A percentile compares a stretch with the other conserved stretches of the same genome.
Evolutionary conservation across 169 alveolate genomes (phyloP).

Genomic region (Cryptosporidium meleagridis): DNA sequence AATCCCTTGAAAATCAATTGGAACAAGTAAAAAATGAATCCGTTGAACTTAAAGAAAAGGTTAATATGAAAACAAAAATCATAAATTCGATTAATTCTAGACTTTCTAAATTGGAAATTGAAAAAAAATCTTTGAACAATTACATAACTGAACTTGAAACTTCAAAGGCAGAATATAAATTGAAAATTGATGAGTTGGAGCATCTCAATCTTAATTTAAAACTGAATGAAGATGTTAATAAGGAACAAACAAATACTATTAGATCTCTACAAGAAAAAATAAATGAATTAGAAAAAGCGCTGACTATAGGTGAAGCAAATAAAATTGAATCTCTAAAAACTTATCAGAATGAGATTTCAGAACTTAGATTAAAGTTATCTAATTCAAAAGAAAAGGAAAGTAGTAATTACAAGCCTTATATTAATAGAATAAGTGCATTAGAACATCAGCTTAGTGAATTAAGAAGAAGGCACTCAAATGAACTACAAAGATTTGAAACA

Average conservation of each 20-base stretch:
- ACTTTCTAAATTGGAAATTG: constrained; percentile 27
- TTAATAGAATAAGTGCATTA: constrained; percentile 28
- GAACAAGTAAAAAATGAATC: constrained; percentile 14
- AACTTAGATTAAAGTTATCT: constrained; percentile 21
- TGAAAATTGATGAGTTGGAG: constrained; percentile 15
- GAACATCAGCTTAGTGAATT: constrained; percentile 52
- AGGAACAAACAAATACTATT: constrained; percentile 10
- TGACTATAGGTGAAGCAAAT: constrained; percentile 9
- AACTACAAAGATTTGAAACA: constrained; percentile 32
- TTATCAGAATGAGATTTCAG: constrained; percentile 48
- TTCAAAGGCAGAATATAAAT: background rate
- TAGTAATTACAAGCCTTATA: constrained; percentile 26
- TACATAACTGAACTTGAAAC: constrained; percentile 8
- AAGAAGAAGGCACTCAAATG: constrained; percentile 47
- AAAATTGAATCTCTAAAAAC: constrained; percentile 24
- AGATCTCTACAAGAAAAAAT: constrained; percentile 21
- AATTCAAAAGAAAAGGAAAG: constrained; percentile 4
- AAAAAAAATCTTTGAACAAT: background rate
- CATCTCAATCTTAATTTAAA: background rate
- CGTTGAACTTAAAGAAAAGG: constrained; percentile 1
- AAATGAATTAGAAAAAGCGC: constrained; percentile 19
- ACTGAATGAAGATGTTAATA: background rate
- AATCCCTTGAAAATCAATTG: constrained; percentile 16
- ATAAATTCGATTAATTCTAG: constrained; percentile 11
- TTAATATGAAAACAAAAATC: background rate